Evolutionary conservation across 441 rosid genomes (phyloP).

Genomic region (Populus hybrid): DNA sequence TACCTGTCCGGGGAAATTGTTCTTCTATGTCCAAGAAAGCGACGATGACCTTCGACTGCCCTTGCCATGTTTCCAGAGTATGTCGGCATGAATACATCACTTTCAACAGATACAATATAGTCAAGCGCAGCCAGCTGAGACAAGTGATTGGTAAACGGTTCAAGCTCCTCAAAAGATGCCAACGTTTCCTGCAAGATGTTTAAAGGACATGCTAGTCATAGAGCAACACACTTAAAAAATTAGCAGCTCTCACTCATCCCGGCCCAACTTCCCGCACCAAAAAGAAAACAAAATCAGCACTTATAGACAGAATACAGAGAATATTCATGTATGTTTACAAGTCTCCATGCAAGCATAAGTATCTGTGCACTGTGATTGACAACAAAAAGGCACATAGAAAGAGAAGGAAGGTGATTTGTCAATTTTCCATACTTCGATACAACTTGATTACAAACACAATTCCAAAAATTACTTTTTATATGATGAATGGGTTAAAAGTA

Average conservation of each 20-base stretch:
- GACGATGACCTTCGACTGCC: constrained; percentile 98
- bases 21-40: constrained; percentile 90
- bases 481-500: background rate
- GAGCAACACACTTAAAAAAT: background rate
- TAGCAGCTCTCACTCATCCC: constrained; percentile 3
- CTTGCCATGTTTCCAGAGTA: constrained; percentile 98
- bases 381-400: background rate
- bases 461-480: background rate
- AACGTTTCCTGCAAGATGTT: constrained; percentile 68
- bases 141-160: constrained; percentile 74
- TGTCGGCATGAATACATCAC: constrained; percentile 91
- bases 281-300: too few relatives aligned
- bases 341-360: too few relatives aligned
- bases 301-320: too few relatives aligned
- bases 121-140: constrained; percentile 99
- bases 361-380: background rate
- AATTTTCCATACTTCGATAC: background rate
- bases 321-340: too few relatives aligned
- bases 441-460: background rate
- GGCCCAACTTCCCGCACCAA: background rate
- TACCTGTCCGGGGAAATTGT: constrained; percentile 89
- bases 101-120: constrained; percentile 90
- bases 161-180: constrained; percentile 78
- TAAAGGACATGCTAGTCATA: constrained; percentile 14
- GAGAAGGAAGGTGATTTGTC: background rate